phyloP scores from a whole-genome alignment of 148 eudicot genomes.

The Simmondsia chinensis region DNA sequence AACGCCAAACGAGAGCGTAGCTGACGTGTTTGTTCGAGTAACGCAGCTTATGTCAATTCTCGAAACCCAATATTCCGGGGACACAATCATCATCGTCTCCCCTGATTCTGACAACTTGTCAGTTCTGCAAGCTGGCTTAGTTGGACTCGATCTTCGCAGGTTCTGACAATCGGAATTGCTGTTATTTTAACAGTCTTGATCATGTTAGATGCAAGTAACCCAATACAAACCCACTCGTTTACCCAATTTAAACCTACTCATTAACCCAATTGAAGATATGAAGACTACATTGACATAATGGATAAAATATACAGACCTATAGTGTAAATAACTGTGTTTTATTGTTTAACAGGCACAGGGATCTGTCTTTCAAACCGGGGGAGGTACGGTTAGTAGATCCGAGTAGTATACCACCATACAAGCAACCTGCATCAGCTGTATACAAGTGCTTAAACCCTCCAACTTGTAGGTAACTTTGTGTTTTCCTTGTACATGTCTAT shows the following conservation, averaged over 20 bases:
- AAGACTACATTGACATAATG: no score
- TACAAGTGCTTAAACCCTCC: constrained; percentile 91
- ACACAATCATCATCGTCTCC: constrained; percentile 80
- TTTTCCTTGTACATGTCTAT: not conserved
- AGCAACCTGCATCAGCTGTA: constrained; percentile 70
- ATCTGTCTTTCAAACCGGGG: constrained; percentile 70
- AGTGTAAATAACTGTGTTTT: constrained; percentile 2
- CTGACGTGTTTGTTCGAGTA: constrained; percentile 93
- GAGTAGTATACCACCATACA: constrained; percentile 65
- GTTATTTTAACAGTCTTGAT: not conserved
- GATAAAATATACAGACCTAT: no score
- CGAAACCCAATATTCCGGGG: constrained; percentile 91
- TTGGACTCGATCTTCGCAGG: constrained; percentile 93
- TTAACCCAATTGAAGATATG: not conserved
- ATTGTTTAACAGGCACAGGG: constrained; percentile 93
- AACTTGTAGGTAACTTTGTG: constrained; percentile 43
- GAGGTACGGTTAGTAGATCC: constrained; percentile 82
- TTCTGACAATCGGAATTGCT: constrained; percentile 4
- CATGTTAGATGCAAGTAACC: not conserved
- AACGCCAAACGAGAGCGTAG: constrained; percentile 96
- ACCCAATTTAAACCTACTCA: not conserved
- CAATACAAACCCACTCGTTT: no score
- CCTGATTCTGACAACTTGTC: constrained; percentile 94
- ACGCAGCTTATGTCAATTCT: constrained; percentile 98
- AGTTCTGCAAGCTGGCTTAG: constrained; percentile 78